Evolutionary conservation across 495 filamentous ascomycete genomes (phyloP), one percentile per base, ranked within the genome.

Genomic region (Aspergillus olivimuriae): DNA sequence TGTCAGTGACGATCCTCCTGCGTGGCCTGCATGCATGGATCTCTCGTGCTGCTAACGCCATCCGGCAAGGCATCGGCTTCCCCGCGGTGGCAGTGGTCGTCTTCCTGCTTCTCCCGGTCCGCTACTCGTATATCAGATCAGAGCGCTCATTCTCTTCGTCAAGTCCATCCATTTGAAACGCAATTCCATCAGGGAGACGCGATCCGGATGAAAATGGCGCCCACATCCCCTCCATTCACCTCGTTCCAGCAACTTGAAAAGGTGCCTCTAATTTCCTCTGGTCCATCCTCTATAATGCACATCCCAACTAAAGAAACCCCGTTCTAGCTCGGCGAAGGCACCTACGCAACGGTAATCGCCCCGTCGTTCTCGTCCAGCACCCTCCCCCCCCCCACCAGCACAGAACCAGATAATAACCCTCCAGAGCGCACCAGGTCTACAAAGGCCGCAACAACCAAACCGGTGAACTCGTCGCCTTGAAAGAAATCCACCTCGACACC

Each of bases 241-340:
- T 94, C 88, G 38, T 97, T 97, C 70, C 90, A 95, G 78, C 91
- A 97, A 78, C 78, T 97, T 63, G 91, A 97, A 70, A 97, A 92
- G 66, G 73, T 75, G 34, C 17, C 55, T 45, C 34, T 8, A 41
- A 10, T 26, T 4, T 44, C 39, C 32, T 21, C 8, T n/a, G 3
- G 3, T 24, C 24, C n/a, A 24, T 12, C 14, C 47, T 41, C 31
- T n/a, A 16, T 17, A 26, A 3, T 10, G 10, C 12, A 19, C 39
- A 21, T 14, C 17, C 15, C 15, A 15, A 26, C 7, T 31, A 23
- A 11, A 9, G 20, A 28, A 21, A 36, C 34, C 12, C 6, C 18
- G 20, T 28, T 15, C 6, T 46, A 84, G 84, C 74, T 98, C 45
- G 92, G 92, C 56, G 92, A 98, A 76, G 92, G 92, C 43, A 98